phyloP scores from a whole-genome alignment of 345 rosid species.

The Eucalyptus marginata region DNA sequence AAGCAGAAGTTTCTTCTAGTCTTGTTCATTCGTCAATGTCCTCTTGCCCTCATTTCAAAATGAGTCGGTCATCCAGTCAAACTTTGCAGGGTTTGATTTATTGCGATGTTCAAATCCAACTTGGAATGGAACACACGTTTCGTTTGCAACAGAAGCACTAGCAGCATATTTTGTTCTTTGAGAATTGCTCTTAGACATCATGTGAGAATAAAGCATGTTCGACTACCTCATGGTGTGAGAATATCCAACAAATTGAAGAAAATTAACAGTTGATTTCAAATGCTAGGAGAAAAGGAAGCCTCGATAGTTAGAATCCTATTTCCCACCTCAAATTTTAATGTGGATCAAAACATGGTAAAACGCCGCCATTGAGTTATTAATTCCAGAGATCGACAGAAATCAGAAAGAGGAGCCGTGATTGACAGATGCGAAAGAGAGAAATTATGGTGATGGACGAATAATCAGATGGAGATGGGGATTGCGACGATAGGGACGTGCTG shows the following conservation, averaged over 20 bases:
- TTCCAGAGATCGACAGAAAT: no score
- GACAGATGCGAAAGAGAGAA: no score
- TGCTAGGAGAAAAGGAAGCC: no score
- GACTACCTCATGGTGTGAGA: not conserved
- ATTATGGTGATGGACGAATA: no score
- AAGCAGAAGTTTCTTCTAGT: not conserved
- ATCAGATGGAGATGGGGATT: no score
- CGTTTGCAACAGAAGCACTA: not conserved
- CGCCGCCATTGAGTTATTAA: no score
- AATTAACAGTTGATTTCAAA: no score
- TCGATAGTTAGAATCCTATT: rapidly evolving
- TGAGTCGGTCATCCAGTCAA: not conserved
- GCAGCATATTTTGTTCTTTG: not conserved
- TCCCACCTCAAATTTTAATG: no score
- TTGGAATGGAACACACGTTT: rapidly evolving
- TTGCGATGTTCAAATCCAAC: no score
- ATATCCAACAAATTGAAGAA: not conserved
- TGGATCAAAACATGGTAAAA: no score
- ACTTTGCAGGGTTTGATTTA: not conserved
- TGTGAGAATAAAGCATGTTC: not conserved
- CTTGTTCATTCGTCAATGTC: not conserved
- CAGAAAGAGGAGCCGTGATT: no score
- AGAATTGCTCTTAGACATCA: not conserved
- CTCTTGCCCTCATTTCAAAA: not conserved
- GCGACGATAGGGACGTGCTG: no score